A percentile compares a stretch with the other conserved stretches of the same genome.
Conservation (phyloP, 345 rosid species). For the Brassica incana region DNA sequence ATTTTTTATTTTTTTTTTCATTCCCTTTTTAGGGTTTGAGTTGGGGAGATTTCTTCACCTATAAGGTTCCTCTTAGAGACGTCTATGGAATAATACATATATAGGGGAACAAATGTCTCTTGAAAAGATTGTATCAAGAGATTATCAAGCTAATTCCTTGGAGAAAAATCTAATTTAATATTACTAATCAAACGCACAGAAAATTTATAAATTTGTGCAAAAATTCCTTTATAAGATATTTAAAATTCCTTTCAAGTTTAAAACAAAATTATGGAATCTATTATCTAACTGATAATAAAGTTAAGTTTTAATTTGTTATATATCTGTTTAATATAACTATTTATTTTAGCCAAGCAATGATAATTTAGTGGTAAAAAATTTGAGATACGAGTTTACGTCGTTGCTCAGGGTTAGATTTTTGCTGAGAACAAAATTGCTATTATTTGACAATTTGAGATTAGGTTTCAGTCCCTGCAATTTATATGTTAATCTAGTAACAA, state of each 20-base stretch:
- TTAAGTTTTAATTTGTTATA: too few relatives aligned
- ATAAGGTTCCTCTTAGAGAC: constrained; percentile 51
- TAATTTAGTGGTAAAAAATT: too few relatives aligned
- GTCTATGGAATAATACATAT: constrained; percentile 22
- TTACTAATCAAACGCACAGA: not conserved
- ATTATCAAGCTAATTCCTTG: not conserved
- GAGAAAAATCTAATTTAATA: not conserved
- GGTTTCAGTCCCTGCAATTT: too few relatives aligned
- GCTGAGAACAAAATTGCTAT: too few relatives aligned
- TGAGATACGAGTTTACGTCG: too few relatives aligned
- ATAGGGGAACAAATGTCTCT: not conserved
- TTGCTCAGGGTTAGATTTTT: too few relatives aligned
- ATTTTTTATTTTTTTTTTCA: constrained; percentile 29
- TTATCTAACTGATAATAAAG: not conserved
- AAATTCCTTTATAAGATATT: too few relatives aligned
- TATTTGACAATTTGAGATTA: too few relatives aligned
- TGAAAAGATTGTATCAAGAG: not conserved
- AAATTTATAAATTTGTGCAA: not conserved
- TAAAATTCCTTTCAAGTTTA: too few relatives aligned
- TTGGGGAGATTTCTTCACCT: constrained; percentile 55
- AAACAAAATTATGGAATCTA: not conserved
- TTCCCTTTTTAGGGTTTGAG: constrained; percentile 71
- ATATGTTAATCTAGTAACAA: too few relatives aligned
- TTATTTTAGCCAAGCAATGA: too few relatives aligned
- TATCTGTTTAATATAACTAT: not conserved